These are phyloP conservation scores for Geranium incanum DNA, from an alignment of 441 rosid genomes.

Conservation along the genomic window DNA sequence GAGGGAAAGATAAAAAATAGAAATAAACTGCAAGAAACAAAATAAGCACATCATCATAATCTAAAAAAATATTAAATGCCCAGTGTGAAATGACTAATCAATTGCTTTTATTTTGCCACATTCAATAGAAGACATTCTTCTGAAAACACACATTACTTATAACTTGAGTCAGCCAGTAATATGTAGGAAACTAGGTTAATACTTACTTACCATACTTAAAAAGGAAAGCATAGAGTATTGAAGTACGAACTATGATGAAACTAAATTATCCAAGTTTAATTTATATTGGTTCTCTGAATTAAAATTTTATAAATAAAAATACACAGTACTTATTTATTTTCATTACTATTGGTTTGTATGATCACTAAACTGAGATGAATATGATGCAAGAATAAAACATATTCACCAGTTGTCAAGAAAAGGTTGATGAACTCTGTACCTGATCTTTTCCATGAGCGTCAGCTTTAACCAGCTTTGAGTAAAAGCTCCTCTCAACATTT, in stretches of 20 bases:
- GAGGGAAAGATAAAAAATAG: not conserved
- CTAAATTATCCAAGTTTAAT: not conserved
- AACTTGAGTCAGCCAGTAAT: not conserved
- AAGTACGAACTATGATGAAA: not conserved
- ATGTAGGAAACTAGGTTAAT: not conserved
- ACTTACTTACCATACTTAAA: not conserved
- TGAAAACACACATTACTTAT: not conserved
- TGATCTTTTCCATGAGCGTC: constrained; percentile 94
- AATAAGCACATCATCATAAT: not conserved
- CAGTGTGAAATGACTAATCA: not conserved
- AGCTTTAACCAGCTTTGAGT: constrained; percentile 96
- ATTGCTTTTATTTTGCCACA: not conserved
- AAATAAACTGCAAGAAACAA: not conserved
- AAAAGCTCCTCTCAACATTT: constrained; percentile 60
- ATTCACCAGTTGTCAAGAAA: not conserved
- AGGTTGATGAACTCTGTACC: constrained; percentile 34
- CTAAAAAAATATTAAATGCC: not conserved
- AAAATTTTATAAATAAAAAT: not conserved
- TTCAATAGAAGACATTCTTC: not conserved
- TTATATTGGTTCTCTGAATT: constrained; percentile 2
- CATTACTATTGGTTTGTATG: not conserved
- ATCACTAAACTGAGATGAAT: not conserved
- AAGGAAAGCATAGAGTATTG: not conserved
- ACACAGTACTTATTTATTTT: not conserved
- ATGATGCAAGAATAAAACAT: constrained; percentile 1